Evolutionary conservation across 805 yeast genomes (phyloP), one percentile per base, ranked within the genome.

Genomic region (Lipomyces spencermartinsiae): DNA sequence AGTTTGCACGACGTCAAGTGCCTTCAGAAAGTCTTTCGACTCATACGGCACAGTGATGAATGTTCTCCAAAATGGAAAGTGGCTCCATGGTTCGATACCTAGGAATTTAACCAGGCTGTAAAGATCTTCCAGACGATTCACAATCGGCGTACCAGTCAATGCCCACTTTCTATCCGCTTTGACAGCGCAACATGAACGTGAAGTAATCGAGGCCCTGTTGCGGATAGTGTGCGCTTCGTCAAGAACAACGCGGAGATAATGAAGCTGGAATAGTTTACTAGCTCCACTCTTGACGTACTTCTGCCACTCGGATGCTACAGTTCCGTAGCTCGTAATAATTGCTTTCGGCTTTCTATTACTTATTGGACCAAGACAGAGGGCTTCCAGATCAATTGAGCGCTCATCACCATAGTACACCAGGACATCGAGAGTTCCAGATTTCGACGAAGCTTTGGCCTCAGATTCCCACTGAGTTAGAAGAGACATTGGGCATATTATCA

Each of bases 181-280:
- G n/a, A 93, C 75, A 29, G 85, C 89, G 77, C 85, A 86, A 7
- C 93, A 84, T 0, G 98, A 90, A 71, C 87, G 89, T 0, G 97
- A 87, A 0, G 97, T 89, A 67, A 89, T 89, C 1, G 97, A 88
- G 58, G 84, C 80, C 74, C 93, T 82, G 76, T 93, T 93, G 74
- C 97, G 83, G 67, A 93, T 93, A 33, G 85, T 90, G 76, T 94
- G 98, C 9, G 95, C 98, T 78, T 93, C 98, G 78, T 93, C 98
- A 9, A 94, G 76, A 0, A 91, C 89, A 2, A 93, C 80, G 60
- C 98, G 82, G 73, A 89, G 88, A 76, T 89, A 94, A 58, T 87
- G 84, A 2, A 91, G 86, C 0, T 92, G 86, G 76, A 84, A 93
- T 4, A 94, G 75, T 0, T 97, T 96, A 33, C 78, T 74, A 74